Base-by-base conservation (phyloP, 495 filamentous ascomycete species). In the Trichocladium uniseriatum region DNA sequence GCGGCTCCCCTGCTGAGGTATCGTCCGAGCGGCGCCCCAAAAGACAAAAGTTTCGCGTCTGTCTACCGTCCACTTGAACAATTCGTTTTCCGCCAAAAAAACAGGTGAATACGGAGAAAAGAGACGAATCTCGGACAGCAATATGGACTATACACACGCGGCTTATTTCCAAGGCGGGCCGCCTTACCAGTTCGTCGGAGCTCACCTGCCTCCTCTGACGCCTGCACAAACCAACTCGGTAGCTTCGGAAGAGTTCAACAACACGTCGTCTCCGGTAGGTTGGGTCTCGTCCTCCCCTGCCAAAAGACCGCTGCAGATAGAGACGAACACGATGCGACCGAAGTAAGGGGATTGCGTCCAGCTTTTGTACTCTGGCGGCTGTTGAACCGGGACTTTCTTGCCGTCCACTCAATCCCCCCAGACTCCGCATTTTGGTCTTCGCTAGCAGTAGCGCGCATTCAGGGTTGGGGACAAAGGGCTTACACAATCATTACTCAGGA, bases 181-280 rank as follows among this genome's bases (percentile, higher is more conserved):
- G 64, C 67, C 70, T 48, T 79, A 78, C 64, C 71, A 69, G 45
- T 79, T 77, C 60, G 71, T 78, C 51, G 70, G 70, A 53, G 74
- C 71, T 48, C 49, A 52, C 1, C 37, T 46, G 8, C 67, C 72
- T 52, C 72, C 72, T 18, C 53, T 76, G 51, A 78, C 74, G 36
- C 75, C 73, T 21, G 69, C 70, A 28, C 75, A 75, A 59, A 69
- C 73, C 38, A 72, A 72, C 56, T 73, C 76, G 49, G 68, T 65
- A 34, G 67, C 67, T 41, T 72, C 74, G 34, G 76, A 79, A 47
- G 73, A 78, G 43, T 77, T 70, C 69, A 76, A 66, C 65, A 72
- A 64, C 55, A 69, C 62, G 51, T 76, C 74, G 49, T 69, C 76
- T 50, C 69, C 73, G 56, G 76, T 79, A 71, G 58, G 76, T 76